Evolutionary conservation across 2,329 filamentous ascomycete genomes (phyloP), one percentile per base, ranked within the genome.

Genomic region (Phaeophleospora eucalypticola): DNA sequence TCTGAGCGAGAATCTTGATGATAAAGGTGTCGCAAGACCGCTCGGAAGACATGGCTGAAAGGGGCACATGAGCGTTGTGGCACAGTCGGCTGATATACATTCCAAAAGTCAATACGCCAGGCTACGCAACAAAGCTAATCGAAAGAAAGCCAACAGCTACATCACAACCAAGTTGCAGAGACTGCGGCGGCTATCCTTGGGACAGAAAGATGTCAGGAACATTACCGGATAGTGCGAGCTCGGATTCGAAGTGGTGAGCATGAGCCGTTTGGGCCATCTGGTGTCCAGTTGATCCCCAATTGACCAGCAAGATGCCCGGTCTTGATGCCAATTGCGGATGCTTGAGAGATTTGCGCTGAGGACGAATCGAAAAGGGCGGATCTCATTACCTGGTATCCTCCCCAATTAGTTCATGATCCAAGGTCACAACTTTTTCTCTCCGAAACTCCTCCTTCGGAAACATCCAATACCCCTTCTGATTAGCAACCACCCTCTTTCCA

Each of bases 381-480:
- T n/a, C n/a, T n/a, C n/a, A n/a, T n/a, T n/a, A n/a, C n/a, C n/a
- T n/a, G n/a, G n/a, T n/a, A n/a, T n/a, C n/a, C n/a, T n/a, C n/a
- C n/a, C n/a, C n/a, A n/a, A n/a, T n/a, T n/a, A n/a, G n/a, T n/a
- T n/a, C n/a, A n/a, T n/a, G n/a, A n/a, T n/a, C 24, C 24, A 29
- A 29, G 12, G 6, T 29, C 7, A 29, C 6, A 29, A 29, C 24
- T 12, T 29, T 29, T 6, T 12, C 24, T 29, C 7, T 12, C 12
- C 12, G 7, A 29, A 29, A 29, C 24, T 6, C 12, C 6, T 12
- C 7, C 12, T 29, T 6, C 24, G 24, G 18, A 12, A 29, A 29
- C 24, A 29, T 29, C 7, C 6, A 48, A 36, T 46, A 53, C 3
- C 44, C 44, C 43, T 45, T 41, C 43, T 53, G 51, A 38, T 53